These are phyloP conservation scores for Hymenoscyphus occultus DNA, from an alignment of 2,329 filamentous ascomycete species.

Conservation along the genomic window DNA sequence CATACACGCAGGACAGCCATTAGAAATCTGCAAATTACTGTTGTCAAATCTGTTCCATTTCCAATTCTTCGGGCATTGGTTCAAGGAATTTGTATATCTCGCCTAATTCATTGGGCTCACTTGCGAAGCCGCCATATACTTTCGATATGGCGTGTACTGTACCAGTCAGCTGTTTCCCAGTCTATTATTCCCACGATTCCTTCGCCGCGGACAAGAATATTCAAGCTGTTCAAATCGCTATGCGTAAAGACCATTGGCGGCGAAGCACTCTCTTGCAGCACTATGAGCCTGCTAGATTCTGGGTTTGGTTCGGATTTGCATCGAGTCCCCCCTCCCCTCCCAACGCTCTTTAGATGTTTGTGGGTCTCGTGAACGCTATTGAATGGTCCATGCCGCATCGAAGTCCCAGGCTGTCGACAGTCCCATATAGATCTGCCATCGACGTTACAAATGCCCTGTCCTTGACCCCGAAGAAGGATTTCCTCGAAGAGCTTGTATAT, in stretches of 20 bases:
- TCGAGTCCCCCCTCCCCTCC: slow-evolving; percentile 18
- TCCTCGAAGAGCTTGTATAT: slow-evolving; percentile 17
- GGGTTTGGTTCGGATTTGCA: slow-evolving; percentile 7
- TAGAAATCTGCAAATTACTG: slow-evolving; percentile 8
- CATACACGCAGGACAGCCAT: not conserved
- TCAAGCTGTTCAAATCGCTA: slow-evolving; percentile 46
- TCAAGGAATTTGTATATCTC: slow-evolving; percentile 42
- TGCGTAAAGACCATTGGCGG: slow-evolving; percentile 37
- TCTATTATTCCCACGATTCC: slow-evolving; percentile 42
- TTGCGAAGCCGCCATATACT: slow-evolving; percentile 40
- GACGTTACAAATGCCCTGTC: slow-evolving; percentile 34
- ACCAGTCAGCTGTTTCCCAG: slow-evolving; percentile 41
- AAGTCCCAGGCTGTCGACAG: slow-evolving; percentile 32
- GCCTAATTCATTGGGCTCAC: slow-evolving; percentile 41
- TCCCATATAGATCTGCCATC: slow-evolving; percentile 37
- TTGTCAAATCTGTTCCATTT: slow-evolving; percentile 40
- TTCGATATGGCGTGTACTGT: slow-evolving; percentile 41
- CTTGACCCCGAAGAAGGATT: slow-evolving; percentile 29
- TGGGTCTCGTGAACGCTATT: slow-evolving; percentile 36
- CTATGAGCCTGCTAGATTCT: slow-evolving; percentile 21
- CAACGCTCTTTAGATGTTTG: slow-evolving; percentile 27
- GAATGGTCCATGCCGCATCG: slow-evolving; percentile 36
- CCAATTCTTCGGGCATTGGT: slow-evolving; percentile 38
- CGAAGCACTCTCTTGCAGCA: slow-evolving; percentile 18
- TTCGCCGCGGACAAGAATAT: slow-evolving; percentile 43